Conservation (phyloP, 1,284 basidiomycete genomes). For the Waitea zeae region DNA sequence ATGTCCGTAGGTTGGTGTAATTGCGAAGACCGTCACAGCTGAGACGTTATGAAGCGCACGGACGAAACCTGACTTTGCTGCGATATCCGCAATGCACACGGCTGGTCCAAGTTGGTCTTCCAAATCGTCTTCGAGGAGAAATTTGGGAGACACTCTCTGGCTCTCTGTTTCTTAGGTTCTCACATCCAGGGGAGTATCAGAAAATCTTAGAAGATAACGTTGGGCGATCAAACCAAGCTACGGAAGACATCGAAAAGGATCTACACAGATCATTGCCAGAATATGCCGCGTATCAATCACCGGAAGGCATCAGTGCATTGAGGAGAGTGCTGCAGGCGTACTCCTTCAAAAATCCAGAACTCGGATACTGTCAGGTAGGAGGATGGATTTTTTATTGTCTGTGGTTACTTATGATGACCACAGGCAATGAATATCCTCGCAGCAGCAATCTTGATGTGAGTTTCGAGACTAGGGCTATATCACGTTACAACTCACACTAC, state of each 20-base stretch:
- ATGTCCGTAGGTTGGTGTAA: slow-evolving; percentile 9
- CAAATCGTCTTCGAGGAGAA: slow-evolving; percentile 89
- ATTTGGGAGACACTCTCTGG: slow-evolving; percentile 98
- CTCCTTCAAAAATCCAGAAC: slow-evolving; percentile 91
- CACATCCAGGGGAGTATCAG: slow-evolving; percentile 78
- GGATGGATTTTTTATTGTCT: slow-evolving; percentile 2
- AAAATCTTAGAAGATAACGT: slow-evolving; percentile 64
- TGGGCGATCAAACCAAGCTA: slow-evolving; percentile 74
- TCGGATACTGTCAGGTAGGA: slow-evolving; percentile 69
- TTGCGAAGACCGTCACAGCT: background rate
- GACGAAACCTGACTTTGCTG: slow-evolving; percentile 80
- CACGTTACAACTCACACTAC: slow-evolving; percentile 26
- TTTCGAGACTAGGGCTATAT: slow-evolving; percentile 18
- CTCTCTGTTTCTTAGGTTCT: slow-evolving; percentile 81
- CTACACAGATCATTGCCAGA: slow-evolving; percentile 89
- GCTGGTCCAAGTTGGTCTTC: slow-evolving; percentile 92
- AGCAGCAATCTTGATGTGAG: slow-evolving; percentile 85
- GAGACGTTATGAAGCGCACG: slow-evolving; percentile 48
- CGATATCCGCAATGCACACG: slow-evolving; percentile 95
- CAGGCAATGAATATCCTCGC: slow-evolving; percentile 91
- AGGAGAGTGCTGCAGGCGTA: slow-evolving; percentile 91
- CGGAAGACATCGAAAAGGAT: slow-evolving; percentile 99
- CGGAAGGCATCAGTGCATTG: slow-evolving; percentile 72
- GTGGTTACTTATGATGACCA: slow-evolving; percentile 14
- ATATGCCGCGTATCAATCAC: slow-evolving; percentile 85